These are phyloP conservation scores for Rhexocercosporidium sp. DNA, from an alignment of 2,329 filamentous ascomycete species.

Conservation along the genomic window DNA sequence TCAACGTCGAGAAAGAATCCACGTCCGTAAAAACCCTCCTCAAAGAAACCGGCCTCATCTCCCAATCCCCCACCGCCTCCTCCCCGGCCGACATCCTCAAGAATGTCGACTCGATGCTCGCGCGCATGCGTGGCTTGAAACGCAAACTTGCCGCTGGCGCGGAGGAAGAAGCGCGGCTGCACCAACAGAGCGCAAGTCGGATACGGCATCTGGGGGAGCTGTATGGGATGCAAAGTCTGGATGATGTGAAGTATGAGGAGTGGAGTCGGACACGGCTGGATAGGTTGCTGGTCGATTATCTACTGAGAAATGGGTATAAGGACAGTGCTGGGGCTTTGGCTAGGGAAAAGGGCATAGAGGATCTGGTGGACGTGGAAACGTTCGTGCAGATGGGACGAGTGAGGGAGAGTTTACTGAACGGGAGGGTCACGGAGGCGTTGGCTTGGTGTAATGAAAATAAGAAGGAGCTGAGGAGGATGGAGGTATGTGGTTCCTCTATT, in stretches of 20 bases:
- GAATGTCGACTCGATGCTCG: slow-evolving; percentile 83
- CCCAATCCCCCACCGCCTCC: slow-evolving; percentile 59
- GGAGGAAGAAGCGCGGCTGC: slow-evolving; percentile 79
- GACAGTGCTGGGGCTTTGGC: slow-evolving; percentile 79
- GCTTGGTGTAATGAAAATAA: slow-evolving; percentile 95
- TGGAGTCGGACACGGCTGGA: slow-evolving; percentile 87
- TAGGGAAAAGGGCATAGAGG: slow-evolving; percentile 73
- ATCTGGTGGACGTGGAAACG: slow-evolving; percentile 86
- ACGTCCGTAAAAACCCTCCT: slow-evolving; percentile 64
- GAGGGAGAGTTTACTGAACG: slow-evolving; percentile 70
- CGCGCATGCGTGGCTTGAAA: slow-evolving; percentile 84
- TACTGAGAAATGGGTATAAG: slow-evolving; percentile 82
- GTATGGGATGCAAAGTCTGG: slow-evolving; percentile 78
- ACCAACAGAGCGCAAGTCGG: slow-evolving; percentile 76
- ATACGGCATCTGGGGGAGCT: slow-evolving; percentile 82
- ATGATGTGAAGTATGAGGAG: slow-evolving; percentile 90
- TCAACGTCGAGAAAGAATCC: slow-evolving; percentile 75
- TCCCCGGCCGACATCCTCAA: slow-evolving; percentile 77
- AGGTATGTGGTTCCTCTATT: slow-evolving; percentile 55
- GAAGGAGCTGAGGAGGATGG: slow-evolving; percentile 86
- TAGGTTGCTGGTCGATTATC: slow-evolving; percentile 88
- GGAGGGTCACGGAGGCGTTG: slow-evolving; percentile 78
- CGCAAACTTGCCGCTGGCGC: slow-evolving; percentile 80
- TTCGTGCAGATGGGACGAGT: slow-evolving; percentile 85
- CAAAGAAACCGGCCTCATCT: slow-evolving; percentile 58